Evolutionary conservation across 371 early-diverging fungal genomes (phyloP), one percentile per base, ranked within the genome.

Genomic region (Basidiobolus meristosporus): DNA sequence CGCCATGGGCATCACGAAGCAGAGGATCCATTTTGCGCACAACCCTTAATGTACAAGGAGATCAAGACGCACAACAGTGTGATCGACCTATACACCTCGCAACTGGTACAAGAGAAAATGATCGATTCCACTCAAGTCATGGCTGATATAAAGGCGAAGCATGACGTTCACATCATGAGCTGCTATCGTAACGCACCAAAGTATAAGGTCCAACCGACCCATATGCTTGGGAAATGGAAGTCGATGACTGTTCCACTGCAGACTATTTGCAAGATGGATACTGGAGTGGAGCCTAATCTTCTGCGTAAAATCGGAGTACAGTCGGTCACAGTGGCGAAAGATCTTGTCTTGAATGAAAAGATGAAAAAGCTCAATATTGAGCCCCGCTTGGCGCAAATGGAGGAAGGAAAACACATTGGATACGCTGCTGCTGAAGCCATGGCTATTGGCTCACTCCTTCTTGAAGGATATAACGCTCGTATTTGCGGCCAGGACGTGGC

Each of bases 401-500:
- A 61, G 7, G 58, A 70, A 16, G 86, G 82, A 1, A 62, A 57
- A 17, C 57, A 60, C 6, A 56, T 96, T 7, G 97, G 95, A 53
- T 95, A 92, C 95, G 92, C 93, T 2, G 90, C 93, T 0, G 90
- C 85, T 2, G 97, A 96, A 56, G 84, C 85, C 0, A 54, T 96
- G 16, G 96, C 96, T 0, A 82, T 87, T 58, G 97, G 93, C 1
- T 70, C 82, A 0, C 57, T 96, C 17, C 53, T 96, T 17, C 47
- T 66, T 28, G 84, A 93, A 46, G 88, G 83, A 0, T 65, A 68
- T 49, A 70, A 72, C 57, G 89, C 92, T 2, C 76, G 97, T 34
- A 79, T 96, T 33, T 86, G 84, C 21, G 97, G 97, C 1, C 97
- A 96, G 51, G 97, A 96, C 59, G 97, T 96, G 2, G 96, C 90